Conservation (phyloP, 1,284 basidiomycete species). For the Coniferiporia sulphurascens region DNA sequence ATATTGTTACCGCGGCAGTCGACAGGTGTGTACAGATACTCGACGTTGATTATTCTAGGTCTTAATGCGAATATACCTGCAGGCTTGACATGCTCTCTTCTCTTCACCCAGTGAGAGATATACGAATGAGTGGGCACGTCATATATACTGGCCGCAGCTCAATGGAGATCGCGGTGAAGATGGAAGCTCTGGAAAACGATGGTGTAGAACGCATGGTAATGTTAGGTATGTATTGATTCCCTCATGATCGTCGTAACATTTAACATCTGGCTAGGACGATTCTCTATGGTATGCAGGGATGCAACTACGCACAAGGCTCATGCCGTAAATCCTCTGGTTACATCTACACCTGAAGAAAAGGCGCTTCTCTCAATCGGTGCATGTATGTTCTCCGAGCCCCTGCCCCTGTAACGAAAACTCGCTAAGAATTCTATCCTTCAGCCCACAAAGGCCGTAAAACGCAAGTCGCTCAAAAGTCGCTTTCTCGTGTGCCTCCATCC, state of each 20-base stretch:
- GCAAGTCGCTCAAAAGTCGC: slow-evolving; percentile 47
- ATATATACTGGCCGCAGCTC: slow-evolving; percentile 73
- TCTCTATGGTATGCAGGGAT: slow-evolving; percentile 82
- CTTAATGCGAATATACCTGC: not conserved
- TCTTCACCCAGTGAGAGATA: slow-evolving; percentile 56
- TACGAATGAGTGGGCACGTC: slow-evolving; percentile 74
- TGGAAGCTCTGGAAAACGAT: slow-evolving; percentile 56
- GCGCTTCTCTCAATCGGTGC: slow-evolving; percentile 63
- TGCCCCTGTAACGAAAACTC: not conserved
- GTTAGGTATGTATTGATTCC: slow-evolving; percentile 43
- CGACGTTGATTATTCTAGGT: not conserved
- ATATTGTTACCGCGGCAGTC: slow-evolving; percentile 78
- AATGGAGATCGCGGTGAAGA: slow-evolving; percentile 80
- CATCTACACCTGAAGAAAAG: slow-evolving; percentile 60
- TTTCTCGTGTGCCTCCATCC: slow-evolving; percentile 68
- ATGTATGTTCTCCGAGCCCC: slow-evolving; percentile 36
- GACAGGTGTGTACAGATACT: slow-evolving; percentile 48
- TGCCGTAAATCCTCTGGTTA: slow-evolving; percentile 59
- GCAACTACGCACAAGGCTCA: slow-evolving; percentile 60
- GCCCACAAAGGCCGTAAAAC: slow-evolving; percentile 54
- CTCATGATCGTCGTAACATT: slow-evolving; percentile 3
- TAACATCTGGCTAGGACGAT: slow-evolving; percentile 43
- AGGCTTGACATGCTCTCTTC: slow-evolving; percentile 63
- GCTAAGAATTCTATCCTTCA: slow-evolving; percentile 17
- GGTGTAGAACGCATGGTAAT: slow-evolving; percentile 56